Percentiles rank a stretch among this genome's conserved stretches.
These are phyloP conservation scores for Conoideocrella luteorostrata DNA, from an alignment of 2,329 filamentous ascomycete species.

Conservation along the genomic window DNA sequence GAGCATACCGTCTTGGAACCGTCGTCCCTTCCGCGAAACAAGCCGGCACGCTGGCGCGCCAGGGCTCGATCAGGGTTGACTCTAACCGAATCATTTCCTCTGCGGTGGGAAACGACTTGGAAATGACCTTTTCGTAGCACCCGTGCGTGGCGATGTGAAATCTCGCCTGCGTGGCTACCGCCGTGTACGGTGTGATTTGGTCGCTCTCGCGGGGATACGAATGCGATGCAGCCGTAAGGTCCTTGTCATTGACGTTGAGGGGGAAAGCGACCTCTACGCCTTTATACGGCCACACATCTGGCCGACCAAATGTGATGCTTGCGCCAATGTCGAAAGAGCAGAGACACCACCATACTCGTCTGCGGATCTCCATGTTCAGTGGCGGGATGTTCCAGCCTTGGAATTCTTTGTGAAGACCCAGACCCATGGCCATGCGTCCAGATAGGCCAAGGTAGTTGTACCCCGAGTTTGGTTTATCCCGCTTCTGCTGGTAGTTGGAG, in stretches of 20 bases:
- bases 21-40: conserved; percentile 28
- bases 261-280: conserved; percentile 37
- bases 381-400: conserved; percentile 24
- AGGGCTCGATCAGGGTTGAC: conserved; percentile 29
- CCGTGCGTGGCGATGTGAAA: conserved; percentile 38
- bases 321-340: conserved; percentile 42
- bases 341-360: conserved; percentile 31
- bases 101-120: conserved; percentile 33
- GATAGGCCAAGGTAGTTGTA: conserved; percentile 48
- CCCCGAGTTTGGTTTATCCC: conserved; percentile 43
- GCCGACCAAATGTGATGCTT: conserved; percentile 40
- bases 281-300: conserved; percentile 32
- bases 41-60: conserved; percentile 27
- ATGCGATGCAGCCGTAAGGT: conserved; percentile 28
- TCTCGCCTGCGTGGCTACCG: conserved; percentile 34
- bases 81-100: conserved; percentile 35
- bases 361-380: conserved; percentile 27
- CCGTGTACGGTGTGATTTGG: conserved; percentile 36
- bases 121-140: conserved; percentile 40
- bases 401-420: conserved; percentile 44
- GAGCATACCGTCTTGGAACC: conserved; percentile 28
- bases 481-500: conserved; percentile 45
- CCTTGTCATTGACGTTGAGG: conserved; percentile 37
- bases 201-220: conserved; percentile 27
- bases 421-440: conserved; percentile 40